phyloP scores from a whole-genome alignment of 2,329 filamentous ascomycete species.

The Alternaria longipes region DNA sequence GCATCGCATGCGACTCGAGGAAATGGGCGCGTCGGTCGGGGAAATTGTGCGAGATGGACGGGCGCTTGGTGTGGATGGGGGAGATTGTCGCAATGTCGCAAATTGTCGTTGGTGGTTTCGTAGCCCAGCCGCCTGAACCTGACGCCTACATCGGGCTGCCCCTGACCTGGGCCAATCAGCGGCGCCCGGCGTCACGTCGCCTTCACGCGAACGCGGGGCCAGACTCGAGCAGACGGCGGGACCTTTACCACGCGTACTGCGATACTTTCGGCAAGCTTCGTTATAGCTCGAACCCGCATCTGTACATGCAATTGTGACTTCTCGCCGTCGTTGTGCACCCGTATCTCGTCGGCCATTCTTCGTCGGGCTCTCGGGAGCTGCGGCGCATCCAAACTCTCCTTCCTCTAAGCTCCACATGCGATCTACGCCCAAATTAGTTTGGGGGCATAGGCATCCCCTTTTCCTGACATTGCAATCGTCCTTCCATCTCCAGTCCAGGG shows the following conservation, averaged over 20 bases:
- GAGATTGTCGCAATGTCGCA: conserved; percentile 19
- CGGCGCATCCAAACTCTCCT: conserved; percentile 15
- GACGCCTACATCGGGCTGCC: not conserved
- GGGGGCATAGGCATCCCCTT: conserved; percentile 35
- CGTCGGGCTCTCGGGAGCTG: conserved; percentile 16
- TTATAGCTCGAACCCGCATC: not conserved
- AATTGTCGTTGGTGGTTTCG: conserved; percentile 16
- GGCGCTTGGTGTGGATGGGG: conserved; percentile 20
- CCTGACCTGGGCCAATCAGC: conserved; percentile 12
- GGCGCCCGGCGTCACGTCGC: conserved; percentile 9
- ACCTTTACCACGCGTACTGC: not conserved
- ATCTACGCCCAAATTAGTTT: conserved; percentile 31
- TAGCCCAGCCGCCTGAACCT: conserved; percentile 9
- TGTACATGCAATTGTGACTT: not conserved
- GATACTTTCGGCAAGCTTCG: not conserved
- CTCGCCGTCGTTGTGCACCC: not conserved
- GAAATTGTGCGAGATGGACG: conserved; percentile 29
- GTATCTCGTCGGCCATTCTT: conserved; percentile 1
- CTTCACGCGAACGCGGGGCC: conserved; percentile 16
- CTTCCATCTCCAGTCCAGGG: conserved; percentile 26
- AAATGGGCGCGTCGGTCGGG: conserved; percentile 24
- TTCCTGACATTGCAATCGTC: conserved; percentile 37
- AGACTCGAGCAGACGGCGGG: conserved; percentile 5
- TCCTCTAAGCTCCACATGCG: conserved; percentile 20
- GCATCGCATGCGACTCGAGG: conserved; percentile 31